Evolutionary conservation across 805 yeast species (phyloP), one percentile per base, ranked within the genome.

Genomic region (Danielozyma ontarioensis): DNA sequence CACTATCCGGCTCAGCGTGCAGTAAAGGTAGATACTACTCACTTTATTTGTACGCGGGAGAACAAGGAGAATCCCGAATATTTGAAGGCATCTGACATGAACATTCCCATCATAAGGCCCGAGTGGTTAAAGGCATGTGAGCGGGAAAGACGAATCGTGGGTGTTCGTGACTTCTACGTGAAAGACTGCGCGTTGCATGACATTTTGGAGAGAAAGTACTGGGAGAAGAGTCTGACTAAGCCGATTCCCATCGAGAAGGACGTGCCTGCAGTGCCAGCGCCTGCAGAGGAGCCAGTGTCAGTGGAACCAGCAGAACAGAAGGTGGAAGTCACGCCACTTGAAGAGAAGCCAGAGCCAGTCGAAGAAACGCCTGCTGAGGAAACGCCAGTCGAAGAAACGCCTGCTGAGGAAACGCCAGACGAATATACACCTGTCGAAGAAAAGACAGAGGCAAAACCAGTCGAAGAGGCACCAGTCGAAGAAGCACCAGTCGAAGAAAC

Each of bases 121-220:
- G 97, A 93, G 55, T 93, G 97, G 97, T 66, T 93, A 36, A 82
- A 83, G 57, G 96, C 97, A 1, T 93, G 97, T 64, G 95, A 85
- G 48, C 57, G 72, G 27, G 97, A 89, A 51, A 76, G 93, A 46
- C 66, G 96, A 50, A 80, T 93, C 35, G 95, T 89, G 27, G 96
- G 97, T 17, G 98, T 93, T 12, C 73, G 95, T 50, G 87, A 86
- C 45, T 86, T 83, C 46, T 85, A 85, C 51, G 64, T 83, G 22
- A 82, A 79, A 55, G 72, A 66, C 35, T 64, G 71, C 42, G 67
- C 57, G 3, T 62, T 66, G 41, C 71, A 70, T 2, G 70, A 64
- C 39, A 60, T 66, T 5, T 51, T 62, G 28, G 65, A 69, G 12
- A 61, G 55, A 45, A 59, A 66, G 43, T 66, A 59, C 47, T 66